Evolutionary conservation across 371 early-diverging fungal genomes (phyloP), one percentile per base, ranked within the genome.

Genomic region (Lichtheimia ornata): DNA sequence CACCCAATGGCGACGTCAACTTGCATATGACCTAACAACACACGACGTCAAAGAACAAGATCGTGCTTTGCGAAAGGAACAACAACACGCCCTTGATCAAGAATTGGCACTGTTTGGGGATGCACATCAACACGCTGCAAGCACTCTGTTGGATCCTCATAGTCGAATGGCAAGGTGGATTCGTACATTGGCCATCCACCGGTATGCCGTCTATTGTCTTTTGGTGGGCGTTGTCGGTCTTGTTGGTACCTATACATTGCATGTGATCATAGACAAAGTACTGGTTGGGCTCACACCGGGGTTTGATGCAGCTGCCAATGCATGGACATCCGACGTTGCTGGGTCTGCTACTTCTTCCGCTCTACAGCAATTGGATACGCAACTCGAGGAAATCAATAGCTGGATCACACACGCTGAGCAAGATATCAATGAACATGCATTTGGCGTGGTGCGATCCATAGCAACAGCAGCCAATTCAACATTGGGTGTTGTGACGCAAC

Each of bases 401-500:
- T 78, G 73, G 75, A 62, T 78, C 5, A 15, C 43, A n/a, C 47
- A 61, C 4, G 56, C 67, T 1, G 75, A 78, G 53, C 22, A 28
- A 5, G 54, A 63, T 13, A 24, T 75, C 11, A 78, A 78, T 40
- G 25, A 66, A 1, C 59, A 68, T 3, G 58, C 66, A 1, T 65
- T 78, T 62, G 67, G 69, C 0, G 49, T 64, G 4, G 56, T 73
- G 5, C 67, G 59, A 47, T 35, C 24, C 4, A 61, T 64, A 0
- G 73, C 76, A 13, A 17, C 62, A 7, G 42, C 70, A 11, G 50
- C 74, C 17, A 77, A 81, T 61, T 25, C 56, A 3, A 76, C 76
- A 0, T 27, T 81, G 17, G 50, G 51, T 3, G 50, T 49, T 2
- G 66, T 72, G 4, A 65, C 72, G 2, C 55, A 69, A 25, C 58